Evolutionary conservation across 441 rosid genomes (phyloP).

Genomic region (Mallotus repandus): DNA sequence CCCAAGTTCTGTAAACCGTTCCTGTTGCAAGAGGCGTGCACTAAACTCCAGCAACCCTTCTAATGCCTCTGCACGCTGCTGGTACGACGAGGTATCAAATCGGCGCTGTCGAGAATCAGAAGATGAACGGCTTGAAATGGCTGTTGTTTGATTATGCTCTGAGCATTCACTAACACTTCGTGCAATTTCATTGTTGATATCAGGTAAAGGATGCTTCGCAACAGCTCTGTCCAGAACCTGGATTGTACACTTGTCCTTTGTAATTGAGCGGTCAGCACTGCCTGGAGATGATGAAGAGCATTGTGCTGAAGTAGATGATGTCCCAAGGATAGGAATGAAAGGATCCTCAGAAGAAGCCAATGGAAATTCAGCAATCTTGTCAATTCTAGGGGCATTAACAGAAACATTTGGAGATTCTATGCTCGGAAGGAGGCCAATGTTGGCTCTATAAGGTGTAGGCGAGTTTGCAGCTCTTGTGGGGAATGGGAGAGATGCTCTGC

Average conservation of each 20-base stretch:
- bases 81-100: constrained; percentile 79
- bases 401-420: constrained; percentile 79
- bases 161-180: constrained; percentile 40
- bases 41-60: constrained; percentile 98
- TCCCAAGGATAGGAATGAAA: constrained; percentile 46
- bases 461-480: constrained; percentile 27
- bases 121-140: constrained; percentile 65
- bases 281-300: constrained; percentile 56
- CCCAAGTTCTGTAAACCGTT: constrained; percentile 78
- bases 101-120: constrained; percentile 49
- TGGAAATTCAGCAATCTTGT: constrained; percentile 85
- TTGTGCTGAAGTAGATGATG: constrained; percentile 45
- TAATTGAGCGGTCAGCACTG: constrained; percentile 54
- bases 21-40: constrained; percentile 76
- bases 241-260: constrained; percentile 80
- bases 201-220: constrained; percentile 19
- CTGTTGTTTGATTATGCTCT: constrained; percentile 63
- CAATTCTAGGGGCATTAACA: constrained; percentile 78
- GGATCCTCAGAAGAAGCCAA: constrained; percentile 62
- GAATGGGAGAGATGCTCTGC: constrained; percentile 74
- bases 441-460: constrained; percentile 31
- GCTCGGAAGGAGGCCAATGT: constrained; percentile 41
- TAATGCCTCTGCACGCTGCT: constrained; percentile 88
- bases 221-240: constrained; percentile 49
- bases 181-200: constrained; percentile 16